Conservation (phyloP, 2,329 filamentous ascomycete species). For the Hypoxylon sp. region DNA sequence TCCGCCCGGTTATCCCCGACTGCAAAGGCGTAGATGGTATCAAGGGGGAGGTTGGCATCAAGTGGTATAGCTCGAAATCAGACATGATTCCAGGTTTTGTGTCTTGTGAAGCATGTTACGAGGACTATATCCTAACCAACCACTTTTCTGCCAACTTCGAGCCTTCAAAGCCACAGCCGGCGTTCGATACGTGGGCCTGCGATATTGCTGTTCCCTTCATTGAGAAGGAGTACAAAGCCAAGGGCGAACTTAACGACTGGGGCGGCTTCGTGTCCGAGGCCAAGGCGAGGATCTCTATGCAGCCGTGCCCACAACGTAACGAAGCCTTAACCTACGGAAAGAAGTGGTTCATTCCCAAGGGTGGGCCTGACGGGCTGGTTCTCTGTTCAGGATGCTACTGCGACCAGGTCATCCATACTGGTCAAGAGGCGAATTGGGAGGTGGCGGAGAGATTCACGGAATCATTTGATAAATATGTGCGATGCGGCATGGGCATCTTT, state of each 20-base stretch:
- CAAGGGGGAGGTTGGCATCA: constrained; percentile 34
- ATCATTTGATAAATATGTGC: constrained; percentile 22
- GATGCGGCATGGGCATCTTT: constrained; percentile 53
- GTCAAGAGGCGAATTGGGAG: constrained; percentile 50
- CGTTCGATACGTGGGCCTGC: constrained; percentile 50
- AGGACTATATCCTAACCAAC: constrained; percentile 41
- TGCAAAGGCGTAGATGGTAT: constrained; percentile 44
- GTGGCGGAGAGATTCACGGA: constrained; percentile 39
- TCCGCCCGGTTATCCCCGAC: constrained; percentile 39
- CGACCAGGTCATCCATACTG: constrained; percentile 55
- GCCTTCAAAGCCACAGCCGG: constrained; percentile 24
- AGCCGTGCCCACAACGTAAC: constrained; percentile 50
- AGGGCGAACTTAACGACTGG: constrained; percentile 52
- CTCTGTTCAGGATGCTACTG: constrained; percentile 58
- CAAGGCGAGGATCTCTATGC: constrained; percentile 48
- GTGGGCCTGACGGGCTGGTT: constrained; percentile 48
- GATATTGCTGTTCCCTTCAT: constrained; percentile 55
- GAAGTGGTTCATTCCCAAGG: constrained; percentile 55
- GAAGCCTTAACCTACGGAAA: constrained; percentile 45
- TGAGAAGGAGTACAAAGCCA: constrained; percentile 50
- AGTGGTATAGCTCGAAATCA: constrained; percentile 42
- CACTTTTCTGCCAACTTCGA: constrained; percentile 36
- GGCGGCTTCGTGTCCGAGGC: constrained; percentile 53
- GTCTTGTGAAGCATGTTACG: constrained; percentile 47
- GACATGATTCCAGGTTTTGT: constrained; percentile 41